Evolutionary conservation across 768 basidiomycete species (phyloP), one percentile per base, ranked within the genome.

Genomic region (Pulveroboletus sp.): DNA sequence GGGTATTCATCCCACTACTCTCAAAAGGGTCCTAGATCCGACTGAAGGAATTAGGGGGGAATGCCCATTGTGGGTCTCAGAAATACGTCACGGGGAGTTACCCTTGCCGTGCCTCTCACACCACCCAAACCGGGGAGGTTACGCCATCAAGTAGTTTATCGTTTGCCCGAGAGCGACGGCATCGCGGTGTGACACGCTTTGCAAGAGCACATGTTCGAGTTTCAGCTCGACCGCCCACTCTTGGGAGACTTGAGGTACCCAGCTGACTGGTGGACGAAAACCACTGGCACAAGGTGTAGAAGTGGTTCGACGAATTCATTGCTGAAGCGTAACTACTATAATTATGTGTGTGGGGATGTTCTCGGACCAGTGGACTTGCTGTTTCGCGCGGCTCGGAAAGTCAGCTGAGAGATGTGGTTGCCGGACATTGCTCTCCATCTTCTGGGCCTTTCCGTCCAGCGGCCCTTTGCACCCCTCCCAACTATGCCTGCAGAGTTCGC

Each of bases 81-180:
- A 78, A 85, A 53, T 73, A 86, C 57, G 76, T 80, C 17, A 64
- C 90, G 45, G 70, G 84, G 8, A 70, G 76, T 37, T 85, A 80
- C 60, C 85, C 88, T 4, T 85, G 89, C 44, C 17, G 24, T 35
- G n/a, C 8, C 20, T n/a, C 23, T 47, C 30, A 45, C 24, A 49
- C 14, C 5, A 35, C 4, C 88, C 83, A 5, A 85, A 84, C 50
- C 93, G 86, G 74, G 90, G 91, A 31, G 93, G 91, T 51, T 92
- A 88, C 66, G 88, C 90, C 13, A 85, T 92, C 72, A 91, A 93
- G 89, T 90, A 60, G n/a, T 95, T 64, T 95, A 85, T 60, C 83
- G 93, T 24, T 73, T 96, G 31, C 85, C 90, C 0, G 92, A 93
- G 61, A 81, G 84, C 4, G 89, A 95, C 54, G 81, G 89, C 30